Percentiles rank a stretch among this genome's conserved stretches.
Conservation (phyloP, 495 filamentous ascomycete genomes). For the Glutinoglossum americanum region DNA sequence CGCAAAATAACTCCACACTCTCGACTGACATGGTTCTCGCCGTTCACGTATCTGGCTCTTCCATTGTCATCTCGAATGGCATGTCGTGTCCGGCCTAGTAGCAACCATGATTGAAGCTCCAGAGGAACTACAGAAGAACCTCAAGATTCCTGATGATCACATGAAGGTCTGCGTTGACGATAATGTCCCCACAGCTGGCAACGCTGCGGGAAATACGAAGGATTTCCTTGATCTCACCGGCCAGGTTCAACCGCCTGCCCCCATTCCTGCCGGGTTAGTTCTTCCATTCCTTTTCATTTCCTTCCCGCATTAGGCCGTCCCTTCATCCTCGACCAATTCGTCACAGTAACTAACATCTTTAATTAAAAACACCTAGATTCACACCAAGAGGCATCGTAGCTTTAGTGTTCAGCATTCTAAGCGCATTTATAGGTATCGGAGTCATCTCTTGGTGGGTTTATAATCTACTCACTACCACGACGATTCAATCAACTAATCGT, state of each 20-base stretch:
- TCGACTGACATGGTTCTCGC: conserved; percentile 6
- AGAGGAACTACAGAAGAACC: conserved; percentile 32
- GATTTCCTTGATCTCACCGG: conserved; percentile 45
- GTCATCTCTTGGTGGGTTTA: conserved; percentile 40
- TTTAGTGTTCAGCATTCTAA: conserved; percentile 45
- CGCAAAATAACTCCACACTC: background rate
- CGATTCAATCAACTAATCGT: background rate
- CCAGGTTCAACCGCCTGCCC: conserved; percentile 29
- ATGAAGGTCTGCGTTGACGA: conserved; percentile 33
- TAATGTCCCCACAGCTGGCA: conserved; percentile 32
- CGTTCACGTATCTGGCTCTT: conserved; percentile 42
- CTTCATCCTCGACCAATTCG: no score
- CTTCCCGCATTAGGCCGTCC: no score
- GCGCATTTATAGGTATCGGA: conserved; percentile 49
- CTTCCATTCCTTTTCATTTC: background rate
- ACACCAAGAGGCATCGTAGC: conserved; percentile 50
- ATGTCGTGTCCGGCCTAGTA: conserved; percentile 48
- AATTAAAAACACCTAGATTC: conserved; percentile 24
- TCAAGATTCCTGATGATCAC: conserved; percentile 43
- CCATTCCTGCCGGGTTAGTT: conserved; percentile 38
- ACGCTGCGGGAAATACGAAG: conserved; percentile 49
- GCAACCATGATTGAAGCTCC: conserved; percentile 55
- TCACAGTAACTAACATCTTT: background rate
- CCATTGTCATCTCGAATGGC: conserved; percentile 73
- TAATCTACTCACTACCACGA: background rate